Conservation (phyloP, 768 basidiomycete genomes). For the Phylloporus arenicola region DNA sequence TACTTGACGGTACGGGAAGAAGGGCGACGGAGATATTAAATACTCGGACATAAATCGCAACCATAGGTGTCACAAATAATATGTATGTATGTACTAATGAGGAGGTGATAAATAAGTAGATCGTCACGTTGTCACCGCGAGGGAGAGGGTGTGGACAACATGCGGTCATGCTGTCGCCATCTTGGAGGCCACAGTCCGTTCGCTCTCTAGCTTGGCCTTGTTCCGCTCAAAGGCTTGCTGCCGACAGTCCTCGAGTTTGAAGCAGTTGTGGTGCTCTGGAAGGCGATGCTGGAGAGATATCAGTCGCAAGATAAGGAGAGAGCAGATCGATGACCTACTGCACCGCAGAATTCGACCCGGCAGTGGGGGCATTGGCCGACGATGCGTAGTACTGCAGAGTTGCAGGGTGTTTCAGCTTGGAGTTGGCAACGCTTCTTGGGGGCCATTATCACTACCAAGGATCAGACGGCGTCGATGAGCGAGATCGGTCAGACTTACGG, state of each 20-base stretch:
- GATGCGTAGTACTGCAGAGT: conserved; percentile 73
- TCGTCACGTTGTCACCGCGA: conserved; percentile 18
- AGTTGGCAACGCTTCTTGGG: conserved; percentile 87
- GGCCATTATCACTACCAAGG: conserved; percentile 47
- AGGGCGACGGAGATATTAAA: not conserved
- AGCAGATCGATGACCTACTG: conserved; percentile 41
- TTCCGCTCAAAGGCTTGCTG: conserved; percentile 86
- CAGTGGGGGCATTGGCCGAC: conserved; percentile 85
- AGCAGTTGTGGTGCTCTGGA: conserved; percentile 84
- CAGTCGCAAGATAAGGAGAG: conserved; percentile 4
- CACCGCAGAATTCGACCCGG: conserved; percentile 68
- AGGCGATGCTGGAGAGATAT: conserved; percentile 62
- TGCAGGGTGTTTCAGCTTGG: conserved; percentile 50
- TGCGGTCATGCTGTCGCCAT: conserved; percentile 64
- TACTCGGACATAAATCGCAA: not conserved
- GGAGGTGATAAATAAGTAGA: conserved; percentile 25
- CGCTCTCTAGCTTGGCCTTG: conserved; percentile 82
- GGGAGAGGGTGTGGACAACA: conserved; percentile 5
- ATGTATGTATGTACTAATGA: conserved; percentile 16
- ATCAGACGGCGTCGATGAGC: not conserved
- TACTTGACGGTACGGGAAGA: no score
- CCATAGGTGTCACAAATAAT: conserved; percentile 11
- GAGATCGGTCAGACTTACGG: not conserved
- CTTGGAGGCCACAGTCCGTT: conserved; percentile 83
- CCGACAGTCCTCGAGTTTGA: conserved; percentile 76